These are phyloP conservation scores for Arthrocladium fulminans DNA, from an alignment of 2,329 filamentous ascomycete species.

Conservation along the genomic window DNA sequence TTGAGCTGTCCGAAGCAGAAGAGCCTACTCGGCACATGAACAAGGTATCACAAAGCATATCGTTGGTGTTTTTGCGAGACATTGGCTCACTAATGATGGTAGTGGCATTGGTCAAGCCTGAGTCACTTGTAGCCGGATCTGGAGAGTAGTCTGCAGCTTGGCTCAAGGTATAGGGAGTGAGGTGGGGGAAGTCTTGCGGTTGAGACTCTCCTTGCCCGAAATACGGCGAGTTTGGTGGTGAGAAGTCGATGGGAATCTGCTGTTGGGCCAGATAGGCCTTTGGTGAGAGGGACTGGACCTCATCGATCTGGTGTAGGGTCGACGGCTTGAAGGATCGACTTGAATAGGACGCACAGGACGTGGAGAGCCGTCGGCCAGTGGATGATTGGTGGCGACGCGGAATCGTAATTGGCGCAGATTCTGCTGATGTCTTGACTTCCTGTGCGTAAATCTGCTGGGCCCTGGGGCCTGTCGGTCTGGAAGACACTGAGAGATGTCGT, in stretches of 20 bases:
- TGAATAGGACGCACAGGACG: conserved; percentile 29
- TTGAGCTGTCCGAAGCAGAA: conserved; percentile 25
- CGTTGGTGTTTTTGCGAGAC: conserved; percentile 38
- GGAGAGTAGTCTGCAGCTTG: conserved; percentile 20
- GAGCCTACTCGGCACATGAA: conserved; percentile 39
- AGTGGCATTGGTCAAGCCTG: conserved; percentile 24
- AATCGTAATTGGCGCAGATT: conserved; percentile 23
- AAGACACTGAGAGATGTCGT: conserved; percentile 21
- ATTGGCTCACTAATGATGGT: conserved; percentile 32
- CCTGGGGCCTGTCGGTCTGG: conserved; percentile 6
- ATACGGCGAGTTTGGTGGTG: conserved; percentile 15
- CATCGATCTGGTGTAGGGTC: conserved; percentile 27
- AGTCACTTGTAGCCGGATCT: conserved; percentile 20
- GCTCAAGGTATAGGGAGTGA: conserved; percentile 23
- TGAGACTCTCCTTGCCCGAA: conserved; percentile 23
- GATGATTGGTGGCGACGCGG: conserved; percentile 15
- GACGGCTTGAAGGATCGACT: conserved; percentile 30
- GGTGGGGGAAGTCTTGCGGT: conserved; percentile 20
- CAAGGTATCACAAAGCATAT: conserved; percentile 36
- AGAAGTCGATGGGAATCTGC: conserved; percentile 24
- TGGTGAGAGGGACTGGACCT: conserved; percentile 36
- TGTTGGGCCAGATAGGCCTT: conserved; percentile 34
- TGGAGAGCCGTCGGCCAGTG: conserved; percentile 16
- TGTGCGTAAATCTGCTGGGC: conserved; percentile 4
- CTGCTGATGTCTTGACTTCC: conserved; percentile 25